Evolutionary conservation across 306 rosid species (phyloP), one percentile per base, ranked within the genome.

Genomic region (Argentina anserina): DNA sequence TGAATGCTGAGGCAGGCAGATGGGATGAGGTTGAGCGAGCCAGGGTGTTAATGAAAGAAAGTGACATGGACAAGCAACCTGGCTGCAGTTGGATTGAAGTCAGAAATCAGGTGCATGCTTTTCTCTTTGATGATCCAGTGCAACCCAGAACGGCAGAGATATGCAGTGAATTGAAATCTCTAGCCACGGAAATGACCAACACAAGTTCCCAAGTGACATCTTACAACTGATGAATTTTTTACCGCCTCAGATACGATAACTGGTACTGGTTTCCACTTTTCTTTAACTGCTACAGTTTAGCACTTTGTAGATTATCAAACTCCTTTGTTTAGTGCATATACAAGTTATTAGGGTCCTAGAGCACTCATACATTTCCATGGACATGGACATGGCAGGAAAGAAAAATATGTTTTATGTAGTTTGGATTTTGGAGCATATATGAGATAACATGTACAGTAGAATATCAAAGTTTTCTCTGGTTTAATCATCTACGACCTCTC

Each of bases 31-130:
- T 83, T 80, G 90, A 87, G 75, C 87, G 84, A 76, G 67, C 88
- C 62, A 90, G 97, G 74, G 83, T 77, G 49, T 73, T 85, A 10
- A 87, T 87, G 86, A 76, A 80, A 45, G 89, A 88, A 47, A 86
- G 80, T 66, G 80, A 63, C 72, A 85, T 80, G 29, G 91, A 70
- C 76, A 93, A 90, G 82, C 86, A 83, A 59, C 90, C 97, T 28
- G 91, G 96, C 59, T 87, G 87, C 74, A 88, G 98, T 69, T 93
- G 97, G 97, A 84, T 88, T 71, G 97, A 90, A 86, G 45, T 80
- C 3, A 81, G 83, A 63, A 79, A 82, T 79, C 89, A 80, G 60
- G 75, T 90, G 69, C 79, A 80, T 45, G 39, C 76, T 75, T 90
- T 90, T 86, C 72, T 87, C 62, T 82, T 89, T 0, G 81, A 87